A percentile compares a stretch with the other conserved stretches of the same genome.
Conservation (phyloP, 228 moss, liverwort and hornwort genomes). For the Sphagnum magellanicum region DNA sequence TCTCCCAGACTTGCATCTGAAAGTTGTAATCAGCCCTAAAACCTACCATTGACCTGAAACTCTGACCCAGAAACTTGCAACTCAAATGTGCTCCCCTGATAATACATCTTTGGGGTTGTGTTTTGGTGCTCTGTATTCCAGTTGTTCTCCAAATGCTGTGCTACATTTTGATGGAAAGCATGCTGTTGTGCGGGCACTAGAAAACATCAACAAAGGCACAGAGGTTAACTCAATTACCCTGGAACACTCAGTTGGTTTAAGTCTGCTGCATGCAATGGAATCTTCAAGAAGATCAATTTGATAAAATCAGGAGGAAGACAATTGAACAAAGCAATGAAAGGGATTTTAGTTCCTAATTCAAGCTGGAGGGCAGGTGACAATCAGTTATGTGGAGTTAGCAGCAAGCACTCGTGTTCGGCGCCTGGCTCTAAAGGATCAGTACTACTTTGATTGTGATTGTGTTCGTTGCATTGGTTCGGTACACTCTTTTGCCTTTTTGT, state of each 20-base stretch:
- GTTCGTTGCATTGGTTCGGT: constrained; percentile 62
- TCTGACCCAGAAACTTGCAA: background rate
- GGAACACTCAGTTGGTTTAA: no score
- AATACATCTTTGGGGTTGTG: background rate
- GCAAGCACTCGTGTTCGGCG: constrained; percentile 69
- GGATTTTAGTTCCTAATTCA: background rate
- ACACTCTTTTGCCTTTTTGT: background rate
- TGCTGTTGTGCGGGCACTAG: constrained; percentile 61
- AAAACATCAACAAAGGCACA: constrained; percentile 44
- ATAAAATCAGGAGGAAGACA: no score
- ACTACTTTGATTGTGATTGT: constrained; percentile 80
- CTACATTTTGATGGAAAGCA: constrained; percentile 76
- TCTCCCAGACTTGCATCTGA: background rate
- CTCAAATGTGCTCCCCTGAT: background rate
- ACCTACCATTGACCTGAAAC: background rate
- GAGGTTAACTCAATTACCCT: constrained; percentile 39
- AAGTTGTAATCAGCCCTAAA: background rate
- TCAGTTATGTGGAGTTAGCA: constrained; percentile 86
- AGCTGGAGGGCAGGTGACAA: constrained; percentile 51
- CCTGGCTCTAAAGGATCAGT: constrained; percentile 79
- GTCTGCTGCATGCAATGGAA: no score
- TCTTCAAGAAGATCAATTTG: no score
- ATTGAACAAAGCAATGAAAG: background rate
- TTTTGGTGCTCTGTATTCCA: constrained; percentile 15
- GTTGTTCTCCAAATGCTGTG: constrained; percentile 81